A percentile compares a stretch with the other conserved stretches of the same genome.
These are phyloP conservation scores for Trichoderma aggressivum DNA, from an alignment of 2,329 filamentous ascomycete species.

Conservation along the genomic window DNA sequence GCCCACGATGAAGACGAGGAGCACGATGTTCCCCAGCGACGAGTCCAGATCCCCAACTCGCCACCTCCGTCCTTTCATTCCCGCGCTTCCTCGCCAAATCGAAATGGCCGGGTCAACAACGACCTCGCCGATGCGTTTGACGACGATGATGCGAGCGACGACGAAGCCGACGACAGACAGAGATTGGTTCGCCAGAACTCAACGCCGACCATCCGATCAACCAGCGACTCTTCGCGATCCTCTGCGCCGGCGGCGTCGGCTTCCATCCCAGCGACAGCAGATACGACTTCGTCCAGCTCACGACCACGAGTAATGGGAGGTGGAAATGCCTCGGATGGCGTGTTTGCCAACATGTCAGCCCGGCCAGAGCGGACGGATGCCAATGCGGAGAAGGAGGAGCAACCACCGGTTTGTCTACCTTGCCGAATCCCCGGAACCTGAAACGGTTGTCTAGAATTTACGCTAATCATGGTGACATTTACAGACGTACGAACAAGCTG, in stretches of 20 bases:
- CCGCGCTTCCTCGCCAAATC: slow-evolving; percentile 60
- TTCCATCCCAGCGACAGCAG: slow-evolving; percentile 25
- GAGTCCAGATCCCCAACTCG: slow-evolving; percentile 54
- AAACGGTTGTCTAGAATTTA: not conserved
- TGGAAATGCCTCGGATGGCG: slow-evolving; percentile 81
- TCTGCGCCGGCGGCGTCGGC: slow-evolving; percentile 10
- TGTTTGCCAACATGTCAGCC: slow-evolving; percentile 91
- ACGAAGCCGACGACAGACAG: slow-evolving; percentile 77
- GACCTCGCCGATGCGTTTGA: slow-evolving; percentile 93
- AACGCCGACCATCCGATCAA: slow-evolving; percentile 25
- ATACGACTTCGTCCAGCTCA: slow-evolving; percentile 34
- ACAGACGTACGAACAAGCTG: slow-evolving; percentile 96
- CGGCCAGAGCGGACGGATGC: slow-evolving; percentile 81
- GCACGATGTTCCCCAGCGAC: slow-evolving; percentile 11
- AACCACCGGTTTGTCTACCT: slow-evolving; percentile 73
- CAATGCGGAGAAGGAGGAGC: slow-evolving; percentile 66
- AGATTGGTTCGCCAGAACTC: slow-evolving; percentile 72
- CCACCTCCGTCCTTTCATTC: slow-evolving; percentile 86
- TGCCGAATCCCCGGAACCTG: not conserved
- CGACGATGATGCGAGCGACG: slow-evolving; percentile 71
- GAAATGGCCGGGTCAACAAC: slow-evolving; percentile 57
- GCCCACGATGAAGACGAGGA: slow-evolving; percentile 55
- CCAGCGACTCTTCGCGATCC: slow-evolving; percentile 4
- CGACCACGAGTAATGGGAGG: slow-evolving; percentile 60
- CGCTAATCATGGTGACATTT: not conserved